Evolutionary conservation across 306 rosid species (phyloP).

Genomic region (Pterocarpus macrocarpus): DNA sequence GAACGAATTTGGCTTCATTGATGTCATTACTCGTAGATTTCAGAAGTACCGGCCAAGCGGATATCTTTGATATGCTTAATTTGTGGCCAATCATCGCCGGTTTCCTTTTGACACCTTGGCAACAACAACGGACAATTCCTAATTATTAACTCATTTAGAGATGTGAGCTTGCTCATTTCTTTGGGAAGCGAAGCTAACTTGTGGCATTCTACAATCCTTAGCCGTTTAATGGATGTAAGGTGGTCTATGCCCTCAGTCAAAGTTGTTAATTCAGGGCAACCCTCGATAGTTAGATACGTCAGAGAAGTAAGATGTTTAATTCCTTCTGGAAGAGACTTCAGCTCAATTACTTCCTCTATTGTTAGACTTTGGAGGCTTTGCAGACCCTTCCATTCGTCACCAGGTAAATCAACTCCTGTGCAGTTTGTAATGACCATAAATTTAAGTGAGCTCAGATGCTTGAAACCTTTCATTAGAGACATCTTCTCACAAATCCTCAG

Average conservation of each 20-base stretch:
- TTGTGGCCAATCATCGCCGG: not conserved
- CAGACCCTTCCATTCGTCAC: not conserved
- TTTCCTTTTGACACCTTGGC: not conserved
- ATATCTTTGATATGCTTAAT: not conserved
- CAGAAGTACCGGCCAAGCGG: not conserved
- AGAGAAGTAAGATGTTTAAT: not conserved
- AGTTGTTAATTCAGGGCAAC: not conserved
- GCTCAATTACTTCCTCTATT: not conserved
- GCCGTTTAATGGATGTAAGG: not conserved
- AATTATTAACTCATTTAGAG: not conserved
- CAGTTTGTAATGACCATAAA: not conserved
- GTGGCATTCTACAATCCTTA: not conserved
- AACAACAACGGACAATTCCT: not conserved
- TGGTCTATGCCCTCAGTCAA: not conserved
- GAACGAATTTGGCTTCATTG: not conserved
- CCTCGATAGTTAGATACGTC: not conserved
- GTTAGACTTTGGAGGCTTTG: not conserved
- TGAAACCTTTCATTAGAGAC: not conserved
- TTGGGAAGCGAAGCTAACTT: not conserved
- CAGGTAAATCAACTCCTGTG: not conserved
- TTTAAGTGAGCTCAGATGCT: not conserved
- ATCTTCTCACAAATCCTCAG: not conserved
- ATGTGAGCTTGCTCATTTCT: not conserved
- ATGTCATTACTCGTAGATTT: not conserved
- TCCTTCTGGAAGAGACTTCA: not conserved